Evolutionary conservation across 1,139 yeast genomes (phyloP), one percentile per base, ranked within the genome.

Genomic region (Debaryomycetaceae sp.): DNA sequence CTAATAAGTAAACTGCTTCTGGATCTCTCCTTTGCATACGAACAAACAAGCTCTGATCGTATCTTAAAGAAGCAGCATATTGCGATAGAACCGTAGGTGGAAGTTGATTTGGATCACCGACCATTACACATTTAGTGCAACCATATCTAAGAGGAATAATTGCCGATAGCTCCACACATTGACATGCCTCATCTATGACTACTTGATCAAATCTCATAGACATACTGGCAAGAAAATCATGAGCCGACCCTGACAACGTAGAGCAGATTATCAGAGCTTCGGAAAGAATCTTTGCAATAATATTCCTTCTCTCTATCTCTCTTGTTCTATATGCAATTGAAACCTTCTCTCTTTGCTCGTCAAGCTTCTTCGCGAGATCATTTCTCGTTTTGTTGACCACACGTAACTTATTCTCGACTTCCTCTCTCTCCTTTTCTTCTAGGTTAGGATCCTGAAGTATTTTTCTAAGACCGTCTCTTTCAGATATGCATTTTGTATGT

Each of bases 41-140:
- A 30, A 91, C 98, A 64, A 95, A 95, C 58, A 95, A 74, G 59
- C 96, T 87, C 62, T 91, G 96, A 51, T 93, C 97, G 59, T 95
- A 95, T 39, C 83, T 81, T 50, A 76, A 79, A 6, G 80, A 73
- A 1, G 95, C 84, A 1, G 98, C 98, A 6, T 83, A 84, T 56
- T 87, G 91, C 0, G 99, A 93, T 24, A 95, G 67, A n/a, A 95
- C 99, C 0, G 99, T 95, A 1, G 99, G 99, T 0, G 99, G 99
- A 50, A 95, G 76, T 68, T 95, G 99, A 60, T 93, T 91, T 2
- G 99, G 99, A 70, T 95, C 99, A 59, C 99, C 99, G 42, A 95
- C 99, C 97, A 95, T 88, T 42, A 95, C 85, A 69, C 98, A 91
- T 46, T 83, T 82, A 50, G 77, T 83, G 57, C 96, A 88, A 1